These are phyloP conservation scores for Berkeleyomyces rouxiae DNA, from an alignment of 2,329 filamentous ascomycete species.

Conservation along the genomic window DNA sequence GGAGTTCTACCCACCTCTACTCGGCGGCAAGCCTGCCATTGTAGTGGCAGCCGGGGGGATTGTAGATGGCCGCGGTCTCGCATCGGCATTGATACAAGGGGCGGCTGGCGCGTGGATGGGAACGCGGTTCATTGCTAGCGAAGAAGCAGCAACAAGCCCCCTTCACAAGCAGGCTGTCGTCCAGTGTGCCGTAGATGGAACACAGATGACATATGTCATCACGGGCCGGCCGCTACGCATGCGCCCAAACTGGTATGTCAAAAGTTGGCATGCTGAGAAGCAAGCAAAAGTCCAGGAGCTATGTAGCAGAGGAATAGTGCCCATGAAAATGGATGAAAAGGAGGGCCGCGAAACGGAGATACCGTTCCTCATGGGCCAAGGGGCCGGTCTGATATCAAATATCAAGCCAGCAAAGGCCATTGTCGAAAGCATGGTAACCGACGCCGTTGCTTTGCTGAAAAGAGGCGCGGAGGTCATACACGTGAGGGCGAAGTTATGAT, in stretches of 20 bases:
- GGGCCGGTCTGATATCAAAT: constrained; percentile 59
- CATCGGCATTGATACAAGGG: constrained; percentile 71
- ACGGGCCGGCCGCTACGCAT: constrained; percentile 68
- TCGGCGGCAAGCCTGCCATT: constrained; percentile 54
- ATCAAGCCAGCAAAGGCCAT: constrained; percentile 72
- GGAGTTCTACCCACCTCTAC: constrained; percentile 48
- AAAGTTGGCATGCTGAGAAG: constrained; percentile 53
- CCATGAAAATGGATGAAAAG: constrained; percentile 68
- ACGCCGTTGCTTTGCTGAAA: constrained; percentile 53
- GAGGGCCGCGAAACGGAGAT: constrained; percentile 67
- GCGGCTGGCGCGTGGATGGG: constrained; percentile 87
- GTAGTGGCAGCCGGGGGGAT: constrained; percentile 86
- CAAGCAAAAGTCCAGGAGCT: constrained; percentile 60
- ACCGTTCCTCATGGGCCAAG: constrained; percentile 88
- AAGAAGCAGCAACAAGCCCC: constrained; percentile 64
- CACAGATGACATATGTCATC: constrained; percentile 65
- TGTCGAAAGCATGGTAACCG: constrained; percentile 75
- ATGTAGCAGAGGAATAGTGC: constrained; percentile 61
- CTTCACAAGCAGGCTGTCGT: constrained; percentile 77
- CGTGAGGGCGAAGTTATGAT: constrained; percentile 27
- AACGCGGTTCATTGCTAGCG: constrained; percentile 72
- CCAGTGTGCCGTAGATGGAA: constrained; percentile 61
- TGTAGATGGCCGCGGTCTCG: constrained; percentile 64
- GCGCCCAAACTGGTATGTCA: constrained; percentile 69
- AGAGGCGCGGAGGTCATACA: constrained; percentile 43